Conservation (phyloP, 2,329 filamentous ascomycete genomes). For the Acrocalymma vagum region DNA sequence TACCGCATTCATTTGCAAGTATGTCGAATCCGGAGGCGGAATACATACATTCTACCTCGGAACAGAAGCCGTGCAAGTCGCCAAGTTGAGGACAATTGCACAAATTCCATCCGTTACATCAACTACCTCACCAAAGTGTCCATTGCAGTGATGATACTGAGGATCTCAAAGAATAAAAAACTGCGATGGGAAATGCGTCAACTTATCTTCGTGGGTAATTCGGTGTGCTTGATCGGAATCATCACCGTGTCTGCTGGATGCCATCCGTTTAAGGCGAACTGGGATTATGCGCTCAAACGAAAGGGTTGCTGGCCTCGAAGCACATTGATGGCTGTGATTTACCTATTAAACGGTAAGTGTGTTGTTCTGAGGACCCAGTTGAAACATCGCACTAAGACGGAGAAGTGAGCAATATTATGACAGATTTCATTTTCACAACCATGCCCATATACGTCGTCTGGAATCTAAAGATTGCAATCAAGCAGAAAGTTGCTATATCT, state of each 20-base stretch:
- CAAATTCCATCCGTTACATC: neutral
- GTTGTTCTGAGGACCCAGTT: neutral
- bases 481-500: neutral
- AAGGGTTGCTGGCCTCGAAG: neutral
- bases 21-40: neutral
- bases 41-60: neutral
- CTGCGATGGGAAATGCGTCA: neutral
- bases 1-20: neutral
- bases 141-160: neutral
- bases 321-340: neutral
- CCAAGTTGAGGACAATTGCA: neutral
- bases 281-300: neutral
- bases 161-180: neutral
- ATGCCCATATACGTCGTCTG: neutral
- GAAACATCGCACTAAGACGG: neutral
- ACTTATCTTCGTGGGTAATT: neutral
- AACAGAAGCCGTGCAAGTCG: neutral
- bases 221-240: neutral
- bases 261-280: neutral
- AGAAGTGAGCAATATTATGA: neutral
- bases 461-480: neutral
- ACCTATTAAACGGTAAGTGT: neutral
- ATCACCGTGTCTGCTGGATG: neutral
- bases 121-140: conserved; percentile 1
- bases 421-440: neutral